These are phyloP conservation scores for Ilex asprella DNA, from an alignment of 257 asterid species.

Conservation along the genomic window DNA sequence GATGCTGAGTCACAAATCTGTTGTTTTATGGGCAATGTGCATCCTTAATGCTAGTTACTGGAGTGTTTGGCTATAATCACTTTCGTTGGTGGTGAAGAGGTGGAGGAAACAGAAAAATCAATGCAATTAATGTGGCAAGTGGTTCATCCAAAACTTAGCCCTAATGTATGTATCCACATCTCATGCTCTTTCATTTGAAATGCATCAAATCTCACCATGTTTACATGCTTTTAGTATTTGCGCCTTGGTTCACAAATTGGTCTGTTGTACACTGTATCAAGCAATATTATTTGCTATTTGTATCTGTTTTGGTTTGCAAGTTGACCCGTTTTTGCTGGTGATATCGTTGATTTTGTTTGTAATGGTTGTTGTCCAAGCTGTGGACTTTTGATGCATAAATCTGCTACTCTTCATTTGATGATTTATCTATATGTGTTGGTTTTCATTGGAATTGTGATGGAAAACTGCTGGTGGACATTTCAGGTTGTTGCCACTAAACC, in stretches of 20 bases:
- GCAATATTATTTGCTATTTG: too few species aligned
- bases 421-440: too few species aligned
- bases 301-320: too few species aligned
- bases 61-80: conserved; percentile 82
- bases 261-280: too few species aligned
- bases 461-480: conserved; percentile 7
- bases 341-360: too few species aligned
- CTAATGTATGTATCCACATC: conserved; percentile 55
- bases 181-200: neutral
- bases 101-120: conserved; percentile 71
- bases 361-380: too few species aligned
- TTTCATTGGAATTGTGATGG: too few species aligned
- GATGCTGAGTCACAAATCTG: conserved; percentile 1
- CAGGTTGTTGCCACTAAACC: conserved; percentile 77
- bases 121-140: conserved; percentile 95
- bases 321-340: too few species aligned
- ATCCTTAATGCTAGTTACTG: conserved; percentile 48
- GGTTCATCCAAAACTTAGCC: conserved; percentile 83
- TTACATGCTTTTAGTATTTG: neutral
- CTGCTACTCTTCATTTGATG: too few species aligned
- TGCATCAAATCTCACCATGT: neutral
- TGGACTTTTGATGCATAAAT: too few species aligned
- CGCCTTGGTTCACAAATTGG: too few species aligned
- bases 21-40: conserved; percentile 4
- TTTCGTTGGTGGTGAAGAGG: conserved; percentile 85